A percentile compares a stretch with the other conserved stretches of the same genome.
phyloP scores from a whole-genome alignment of 2,329 filamentous ascomycete genomes.

The Cytospora mali region DNA sequence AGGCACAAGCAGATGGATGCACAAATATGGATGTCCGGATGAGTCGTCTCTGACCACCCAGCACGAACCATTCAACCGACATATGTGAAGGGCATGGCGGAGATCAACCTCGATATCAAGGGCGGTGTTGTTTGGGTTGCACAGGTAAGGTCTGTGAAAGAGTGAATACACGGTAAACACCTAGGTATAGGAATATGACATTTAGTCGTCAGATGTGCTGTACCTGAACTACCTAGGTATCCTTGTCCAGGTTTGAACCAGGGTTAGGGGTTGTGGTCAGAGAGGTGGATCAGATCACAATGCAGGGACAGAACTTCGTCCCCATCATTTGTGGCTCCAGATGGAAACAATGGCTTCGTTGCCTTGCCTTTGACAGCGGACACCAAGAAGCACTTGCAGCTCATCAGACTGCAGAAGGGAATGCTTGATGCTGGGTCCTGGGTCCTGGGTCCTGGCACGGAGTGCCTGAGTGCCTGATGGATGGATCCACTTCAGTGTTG shows the following conservation, averaged over 20 bases:
- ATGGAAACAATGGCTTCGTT: neutral
- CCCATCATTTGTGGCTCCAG: neutral
- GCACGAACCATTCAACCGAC: no score
- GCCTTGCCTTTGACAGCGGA: neutral
- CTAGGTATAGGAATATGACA: neutral
- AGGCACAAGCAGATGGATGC: neutral
- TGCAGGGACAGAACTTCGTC: neutral
- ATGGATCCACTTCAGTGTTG: no score
- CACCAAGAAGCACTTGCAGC: neutral
- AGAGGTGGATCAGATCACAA: neutral
- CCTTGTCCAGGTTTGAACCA: neutral
- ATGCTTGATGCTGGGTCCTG: neutral
- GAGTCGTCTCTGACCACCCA: neutral
- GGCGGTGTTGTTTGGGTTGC: neutral
- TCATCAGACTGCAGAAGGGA: neutral
- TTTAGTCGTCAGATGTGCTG: no score
- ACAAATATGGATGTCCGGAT: neutral
- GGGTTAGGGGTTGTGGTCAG: neutral
- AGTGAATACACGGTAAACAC: neutral
- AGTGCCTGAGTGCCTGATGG: no score
- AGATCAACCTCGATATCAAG: neutral
- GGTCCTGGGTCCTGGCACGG: neutral
- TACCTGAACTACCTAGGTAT: neutral
- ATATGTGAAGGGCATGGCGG: neutral
- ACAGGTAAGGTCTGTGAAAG: neutral